Percentiles rank a stretch among this genome's conserved stretches.
phyloP scores from a whole-genome alignment of 2,329 filamentous ascomycete genomes.

The Penicillium concentricum region DNA sequence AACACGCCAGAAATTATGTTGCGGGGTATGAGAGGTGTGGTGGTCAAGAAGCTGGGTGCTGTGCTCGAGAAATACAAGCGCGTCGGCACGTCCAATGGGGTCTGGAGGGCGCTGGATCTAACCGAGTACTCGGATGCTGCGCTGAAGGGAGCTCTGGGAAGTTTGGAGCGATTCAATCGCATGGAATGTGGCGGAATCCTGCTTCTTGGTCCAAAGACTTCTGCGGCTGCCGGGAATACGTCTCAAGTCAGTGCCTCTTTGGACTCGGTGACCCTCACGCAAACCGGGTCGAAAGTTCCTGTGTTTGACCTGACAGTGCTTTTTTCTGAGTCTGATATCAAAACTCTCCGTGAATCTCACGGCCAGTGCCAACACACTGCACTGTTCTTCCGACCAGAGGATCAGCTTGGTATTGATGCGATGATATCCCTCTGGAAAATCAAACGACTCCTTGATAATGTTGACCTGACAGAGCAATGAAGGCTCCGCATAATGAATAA shows the following conservation, averaged over 20 bases:
- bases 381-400: constrained; percentile 38
- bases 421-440: constrained; percentile 43
- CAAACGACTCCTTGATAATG: constrained; percentile 28
- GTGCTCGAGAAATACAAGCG: constrained; percentile 23
- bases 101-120: constrained; percentile 30
- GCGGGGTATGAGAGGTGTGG: constrained; percentile 36
- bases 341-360: constrained; percentile 27
- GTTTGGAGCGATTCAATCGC: constrained; percentile 23
- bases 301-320: constrained; percentile 39
- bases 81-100: constrained; percentile 19
- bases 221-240: background rate
- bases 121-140: constrained; percentile 18
- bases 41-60: constrained; percentile 38
- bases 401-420: constrained; percentile 27
- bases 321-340: constrained; percentile 31
- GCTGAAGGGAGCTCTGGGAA: constrained; percentile 21
- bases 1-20: constrained; percentile 49
- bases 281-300: constrained; percentile 32
- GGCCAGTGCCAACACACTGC: constrained; percentile 33
- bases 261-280: constrained; percentile 32
- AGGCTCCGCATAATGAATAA: background rate
- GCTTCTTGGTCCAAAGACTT: constrained; percentile 1
- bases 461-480: background rate
- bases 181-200: constrained; percentile 35
- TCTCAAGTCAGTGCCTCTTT: constrained; percentile 7